phyloP scores from a whole-genome alignment of 768 basidiomycete species.

The Suillus subalutaceus region DNA sequence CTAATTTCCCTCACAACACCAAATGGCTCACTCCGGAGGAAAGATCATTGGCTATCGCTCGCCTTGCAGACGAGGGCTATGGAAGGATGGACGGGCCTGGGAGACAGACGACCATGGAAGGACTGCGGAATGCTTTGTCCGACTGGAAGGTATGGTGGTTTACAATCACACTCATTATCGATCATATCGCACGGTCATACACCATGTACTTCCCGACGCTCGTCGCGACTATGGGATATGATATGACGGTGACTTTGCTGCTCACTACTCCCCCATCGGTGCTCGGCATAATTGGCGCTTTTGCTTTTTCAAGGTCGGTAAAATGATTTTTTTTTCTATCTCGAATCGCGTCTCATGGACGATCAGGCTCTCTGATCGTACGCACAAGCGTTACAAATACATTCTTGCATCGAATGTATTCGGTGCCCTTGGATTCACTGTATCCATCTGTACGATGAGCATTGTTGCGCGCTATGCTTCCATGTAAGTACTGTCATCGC shows the following conservation, averaged over 20 bases:
- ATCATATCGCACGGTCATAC: conserved; percentile 22
- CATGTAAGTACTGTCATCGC: conserved; percentile 40
- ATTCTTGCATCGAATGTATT: conserved; percentile 51
- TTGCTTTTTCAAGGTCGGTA: conserved; percentile 18
- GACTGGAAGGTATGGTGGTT: conserved; percentile 48
- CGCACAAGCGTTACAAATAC: conserved; percentile 69
- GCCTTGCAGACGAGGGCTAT: conserved; percentile 33
- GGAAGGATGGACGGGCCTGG: conserved; percentile 7
- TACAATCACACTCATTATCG: conserved; percentile 20
- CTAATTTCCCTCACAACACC: conserved; percentile 39
- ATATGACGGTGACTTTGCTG: conserved; percentile 41
- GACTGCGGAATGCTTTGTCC: conserved; percentile 39
- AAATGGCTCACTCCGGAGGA: conserved; percentile 34
- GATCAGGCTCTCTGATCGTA: conserved; percentile 64
- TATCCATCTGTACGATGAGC: conserved; percentile 63
- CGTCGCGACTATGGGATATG: conserved; percentile 33
- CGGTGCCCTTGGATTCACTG: conserved; percentile 66
- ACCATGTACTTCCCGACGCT: conserved; percentile 25
- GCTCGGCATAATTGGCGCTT: conserved; percentile 34
- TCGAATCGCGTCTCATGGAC: conserved; percentile 2
- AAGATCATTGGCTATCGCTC: conserved; percentile 31
- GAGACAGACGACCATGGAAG: conserved; percentile 23
- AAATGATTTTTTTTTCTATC: neutral
- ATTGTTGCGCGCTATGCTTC: conserved; percentile 61
- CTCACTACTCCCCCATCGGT: conserved; percentile 44